These are phyloP conservation scores for Cercospora citrullina DNA, from an alignment of 2,329 filamentous ascomycete species.

Conservation along the genomic window DNA sequence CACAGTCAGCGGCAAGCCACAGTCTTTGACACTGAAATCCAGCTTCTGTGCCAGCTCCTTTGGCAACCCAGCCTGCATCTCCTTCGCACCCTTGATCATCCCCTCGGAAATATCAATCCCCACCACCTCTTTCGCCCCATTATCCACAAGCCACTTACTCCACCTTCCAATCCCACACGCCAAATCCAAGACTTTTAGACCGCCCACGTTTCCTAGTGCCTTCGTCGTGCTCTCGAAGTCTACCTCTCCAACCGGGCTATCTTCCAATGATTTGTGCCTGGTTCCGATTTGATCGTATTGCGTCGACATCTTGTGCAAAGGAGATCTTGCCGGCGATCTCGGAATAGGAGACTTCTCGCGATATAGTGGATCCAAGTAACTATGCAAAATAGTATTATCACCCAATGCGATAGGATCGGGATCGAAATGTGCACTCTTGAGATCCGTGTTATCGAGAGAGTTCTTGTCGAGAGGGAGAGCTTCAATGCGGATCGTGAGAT, in stretches of 20 bases:
- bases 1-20: background rate
- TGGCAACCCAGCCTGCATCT: background rate
- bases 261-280: slow-evolving; percentile 8
- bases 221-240: slow-evolving; percentile 2
- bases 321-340: slow-evolving; percentile 2
- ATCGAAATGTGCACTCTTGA: slow-evolving; percentile 9
- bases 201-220: slow-evolving; percentile 16
- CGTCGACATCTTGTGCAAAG: background rate
- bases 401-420: slow-evolving; percentile 8
- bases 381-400: background rate
- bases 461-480: background rate
- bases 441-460: background rate
- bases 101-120: slow-evolving; percentile 12
- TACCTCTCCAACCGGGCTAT: slow-evolving; percentile 9
- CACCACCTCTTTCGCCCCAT: slow-evolving; percentile 19
- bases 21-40: slow-evolving; percentile 1
- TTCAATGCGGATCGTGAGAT: background rate
- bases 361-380: slow-evolving; percentile 3
- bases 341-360: slow-evolving; percentile 3
- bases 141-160: slow-evolving; percentile 12
- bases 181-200: slow-evolving; percentile 22
- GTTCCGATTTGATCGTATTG: slow-evolving; percentile 20
- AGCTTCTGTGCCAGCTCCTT: background rate
- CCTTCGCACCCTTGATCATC: slow-evolving; percentile 13
- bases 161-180: slow-evolving; percentile 22